Percentiles rank a stretch among this genome's conserved stretches.
Conservation (phyloP, 1,284 basidiomycete genomes). For the Exobasidium cylindrosporum region DNA sequence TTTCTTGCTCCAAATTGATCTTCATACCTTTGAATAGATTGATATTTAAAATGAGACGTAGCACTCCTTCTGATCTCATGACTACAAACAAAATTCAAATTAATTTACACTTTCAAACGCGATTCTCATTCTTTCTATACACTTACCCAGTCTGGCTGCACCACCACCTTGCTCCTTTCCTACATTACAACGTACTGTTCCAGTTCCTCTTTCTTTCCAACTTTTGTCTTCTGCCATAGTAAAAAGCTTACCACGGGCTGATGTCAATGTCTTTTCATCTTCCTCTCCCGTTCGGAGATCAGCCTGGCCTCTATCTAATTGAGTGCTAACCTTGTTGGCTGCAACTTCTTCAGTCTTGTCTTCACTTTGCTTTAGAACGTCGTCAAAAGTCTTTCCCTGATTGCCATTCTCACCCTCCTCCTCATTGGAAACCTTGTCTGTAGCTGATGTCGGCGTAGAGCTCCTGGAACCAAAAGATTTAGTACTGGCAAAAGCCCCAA, state of each 20-base stretch:
- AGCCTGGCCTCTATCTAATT: conserved; percentile 23
- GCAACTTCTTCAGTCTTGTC: conserved; percentile 9
- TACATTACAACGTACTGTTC: conserved; percentile 76
- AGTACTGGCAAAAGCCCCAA: conserved; percentile 13
- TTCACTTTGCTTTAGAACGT: conserved; percentile 8
- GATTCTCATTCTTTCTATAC: conserved; percentile 5
- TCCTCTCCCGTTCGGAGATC: conserved; percentile 79
- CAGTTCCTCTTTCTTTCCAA: conserved; percentile 88
- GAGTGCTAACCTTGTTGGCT: conserved; percentile 16
- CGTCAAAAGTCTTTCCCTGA: conserved; percentile 1
- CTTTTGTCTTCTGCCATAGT: conserved; percentile 63
- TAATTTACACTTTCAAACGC: conserved; percentile 2
- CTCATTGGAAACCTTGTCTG: background rate
- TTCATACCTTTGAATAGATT: conserved; percentile 82
- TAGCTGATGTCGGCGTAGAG: background rate
- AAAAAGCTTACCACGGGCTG: conserved; percentile 81
- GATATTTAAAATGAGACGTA: conserved; percentile 78
- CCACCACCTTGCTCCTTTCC: conserved; percentile 35
- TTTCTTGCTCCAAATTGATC: conserved; percentile 69
- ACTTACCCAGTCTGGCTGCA: conserved; percentile 70
- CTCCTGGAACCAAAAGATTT: background rate
- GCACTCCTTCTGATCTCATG: conserved; percentile 91
- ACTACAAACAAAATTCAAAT: conserved; percentile 60
- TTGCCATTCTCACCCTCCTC: background rate
- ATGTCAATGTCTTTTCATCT: conserved; percentile 78